Conservation (phyloP, 1,139 yeast species). For the Saccharomyces uvarum region DNA sequence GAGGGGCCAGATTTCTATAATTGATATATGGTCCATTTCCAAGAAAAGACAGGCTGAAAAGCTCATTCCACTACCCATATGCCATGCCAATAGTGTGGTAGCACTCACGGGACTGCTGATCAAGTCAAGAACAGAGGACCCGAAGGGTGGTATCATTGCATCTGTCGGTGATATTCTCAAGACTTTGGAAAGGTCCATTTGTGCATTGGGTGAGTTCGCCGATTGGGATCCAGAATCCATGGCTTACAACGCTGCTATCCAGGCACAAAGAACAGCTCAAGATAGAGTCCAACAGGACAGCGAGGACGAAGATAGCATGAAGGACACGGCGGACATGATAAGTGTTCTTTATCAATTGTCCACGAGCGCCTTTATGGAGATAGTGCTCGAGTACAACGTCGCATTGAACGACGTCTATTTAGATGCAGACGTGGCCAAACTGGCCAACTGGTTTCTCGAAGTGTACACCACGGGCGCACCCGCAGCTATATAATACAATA, state of each 20-base stretch:
- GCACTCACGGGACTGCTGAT: conserved; percentile 43
- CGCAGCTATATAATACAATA: not conserved
- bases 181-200: conserved; percentile 51
- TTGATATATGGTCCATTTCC: conserved; percentile 27
- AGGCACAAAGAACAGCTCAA: not conserved
- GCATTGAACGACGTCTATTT: conserved; percentile 56
- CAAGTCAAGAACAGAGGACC: conserved; percentile 61
- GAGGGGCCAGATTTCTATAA: conserved; percentile 10
- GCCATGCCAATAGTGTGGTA: conserved; percentile 57
- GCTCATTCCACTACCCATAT: conserved; percentile 52
- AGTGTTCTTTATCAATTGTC: conserved; percentile 54
- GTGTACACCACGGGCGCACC: conserved; percentile 20
- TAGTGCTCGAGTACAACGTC: conserved; percentile 55
- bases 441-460: conserved; percentile 68
- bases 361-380: conserved; percentile 53
- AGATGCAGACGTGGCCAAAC: conserved; percentile 52
- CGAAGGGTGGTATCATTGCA: conserved; percentile 44
- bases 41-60: conserved; percentile 42
- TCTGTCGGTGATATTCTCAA: conserved; percentile 53
- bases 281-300: not conserved
- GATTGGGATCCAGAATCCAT: conserved; percentile 24
- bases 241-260: not conserved
- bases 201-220: conserved; percentile 44
- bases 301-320: conserved; percentile 21
- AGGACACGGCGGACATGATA: conserved; percentile 35